Percentiles rank a stretch among this genome's conserved stretches.
Evolutionary conservation across 2,329 filamentous ascomycete species (phyloP).

Genomic region (Teratosphaeria pseudoeucalypti): DNA sequence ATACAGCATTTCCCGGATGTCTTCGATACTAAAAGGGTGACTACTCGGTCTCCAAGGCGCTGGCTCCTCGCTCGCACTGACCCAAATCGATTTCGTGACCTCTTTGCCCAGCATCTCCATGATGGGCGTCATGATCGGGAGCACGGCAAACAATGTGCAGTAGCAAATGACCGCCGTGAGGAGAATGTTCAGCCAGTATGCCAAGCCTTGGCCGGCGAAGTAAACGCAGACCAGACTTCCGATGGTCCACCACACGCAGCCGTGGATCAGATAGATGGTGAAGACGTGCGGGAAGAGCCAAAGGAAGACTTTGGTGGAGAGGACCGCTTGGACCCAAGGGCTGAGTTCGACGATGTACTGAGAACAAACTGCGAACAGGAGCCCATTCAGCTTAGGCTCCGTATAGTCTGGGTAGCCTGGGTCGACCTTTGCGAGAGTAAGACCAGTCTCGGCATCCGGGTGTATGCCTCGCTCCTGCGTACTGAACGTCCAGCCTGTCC

Average conservation of each 20-base stretch:
- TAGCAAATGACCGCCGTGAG: conserved; percentile 30
- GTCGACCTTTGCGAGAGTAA: conserved; percentile 25
- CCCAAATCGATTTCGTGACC: conserved; percentile 28
- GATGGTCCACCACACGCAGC: conserved; percentile 36
- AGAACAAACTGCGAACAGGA: conserved; percentile 28
- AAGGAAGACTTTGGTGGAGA: conserved; percentile 31
- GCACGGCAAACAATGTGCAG: conserved; percentile 18
- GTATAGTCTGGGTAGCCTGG: conserved; percentile 35
- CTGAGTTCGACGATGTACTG: conserved; percentile 27
- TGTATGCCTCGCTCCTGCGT: conserved; percentile 34
- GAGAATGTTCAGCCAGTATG: conserved; percentile 28
- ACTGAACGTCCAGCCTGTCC: conserved; percentile 22
- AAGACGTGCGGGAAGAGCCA: conserved; percentile 40
- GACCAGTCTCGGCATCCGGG: conserved; percentile 30
- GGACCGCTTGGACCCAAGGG: conserved; percentile 30
- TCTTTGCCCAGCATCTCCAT: conserved; percentile 32
- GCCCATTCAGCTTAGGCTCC: conserved; percentile 34
- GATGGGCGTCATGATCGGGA: conserved; percentile 29
- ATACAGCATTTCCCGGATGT: conserved; percentile 6
- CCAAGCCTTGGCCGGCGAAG: conserved; percentile 22
- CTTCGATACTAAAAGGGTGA: conserved; percentile 8
- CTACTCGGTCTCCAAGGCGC: conserved; percentile 22
- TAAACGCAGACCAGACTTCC: conserved; percentile 29
- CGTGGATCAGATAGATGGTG: conserved; percentile 41
- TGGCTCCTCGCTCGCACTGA: conserved; percentile 26